A percentile compares a stretch with the other conserved stretches of the same genome.
phyloP scores from a whole-genome alignment of 345 rosid genomes.

The Luvunga scandens region DNA sequence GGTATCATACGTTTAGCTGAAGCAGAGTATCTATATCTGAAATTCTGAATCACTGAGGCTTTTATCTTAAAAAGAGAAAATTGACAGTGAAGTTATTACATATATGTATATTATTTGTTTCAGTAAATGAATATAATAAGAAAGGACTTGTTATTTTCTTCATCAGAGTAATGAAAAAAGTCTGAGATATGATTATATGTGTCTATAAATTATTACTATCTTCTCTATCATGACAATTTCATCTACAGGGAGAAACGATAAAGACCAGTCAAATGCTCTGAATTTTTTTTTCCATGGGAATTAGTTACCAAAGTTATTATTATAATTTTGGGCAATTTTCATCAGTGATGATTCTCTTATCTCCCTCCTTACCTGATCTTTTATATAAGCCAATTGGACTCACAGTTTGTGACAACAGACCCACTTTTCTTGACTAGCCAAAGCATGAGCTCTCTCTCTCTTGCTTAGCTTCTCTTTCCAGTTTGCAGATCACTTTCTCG shows the following conservation, averaged over 20 bases:
- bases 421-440: slow-evolving; percentile 21
- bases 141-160: background rate
- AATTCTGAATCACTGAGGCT: slow-evolving; percentile 21
- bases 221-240: background rate
- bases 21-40: background rate
- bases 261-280: slow-evolving; percentile 24
- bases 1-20: background rate
- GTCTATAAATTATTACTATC: background rate
- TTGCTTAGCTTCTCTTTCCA: slow-evolving; percentile 1
- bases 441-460: background rate
- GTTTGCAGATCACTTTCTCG: slow-evolving; percentile 29
- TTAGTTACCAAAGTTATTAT: background rate
- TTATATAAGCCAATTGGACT: slow-evolving; percentile 25
- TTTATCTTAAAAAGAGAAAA: background rate
- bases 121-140: background rate
- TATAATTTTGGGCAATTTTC: background rate
- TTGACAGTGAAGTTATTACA: background rate
- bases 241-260: background rate
- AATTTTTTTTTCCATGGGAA: slow-evolving; percentile 1
- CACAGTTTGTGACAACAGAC: slow-evolving; percentile 13
- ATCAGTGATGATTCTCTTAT: background rate
- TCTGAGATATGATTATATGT: background rate
- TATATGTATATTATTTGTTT: background rate
- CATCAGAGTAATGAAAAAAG: background rate
- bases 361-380: slow-evolving; percentile 8